Base-by-base conservation (phyloP, 768 basidiomycete species). In the Symmetrospora coprosmae region DNA sequence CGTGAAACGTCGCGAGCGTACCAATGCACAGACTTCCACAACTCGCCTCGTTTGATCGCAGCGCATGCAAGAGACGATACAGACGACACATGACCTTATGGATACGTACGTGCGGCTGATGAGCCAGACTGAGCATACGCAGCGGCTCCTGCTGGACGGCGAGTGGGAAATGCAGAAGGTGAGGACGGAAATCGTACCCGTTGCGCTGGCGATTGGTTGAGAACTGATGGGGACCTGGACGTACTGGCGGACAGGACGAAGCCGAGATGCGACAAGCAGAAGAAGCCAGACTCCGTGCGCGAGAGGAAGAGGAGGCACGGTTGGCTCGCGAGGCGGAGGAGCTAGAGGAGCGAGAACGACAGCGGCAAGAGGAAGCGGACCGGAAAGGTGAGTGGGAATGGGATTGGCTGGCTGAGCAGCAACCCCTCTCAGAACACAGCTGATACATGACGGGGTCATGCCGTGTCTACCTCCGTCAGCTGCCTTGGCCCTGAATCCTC, bases 51-150 rank as follows among this genome's bases (percentile, higher is more conserved):
- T 8, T 11, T 47, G 38, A 25, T 5, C 19, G 28, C 30, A 63
- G 62, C 39, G 62, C 25, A 50, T 62, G 14, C 28, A 60, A 69
- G 69, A 56, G 65, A 65, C 61, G 66, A 35, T 72, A 66, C 1
- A 33, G 35, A 64, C 64, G 64, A 73, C 74, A 1, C 71, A 71
- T 14, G 62, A 63, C 0, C 63, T 75, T 19, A 56, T 75, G 11
- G 74, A 74, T 53, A 64, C 70, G 48, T 75, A 75, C 62, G 67
- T 70, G 4, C 64, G 70, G 0, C 63, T 75, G 16, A 59, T 72
- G 40, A 68, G 70, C 28, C 74, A 75, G 49, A 66, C 74, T 21
- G 73, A 74, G 60, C 72, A 74, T 62, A 73, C 72, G 0, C 70
- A 73, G 64, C 49, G 67, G 31, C 60, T 75, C 19, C 47, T 75